A percentile compares a stretch with the other conserved stretches of the same genome.
Conservation (phyloP, 1,284 basidiomycete genomes). For the Malassezia nana region DNA sequence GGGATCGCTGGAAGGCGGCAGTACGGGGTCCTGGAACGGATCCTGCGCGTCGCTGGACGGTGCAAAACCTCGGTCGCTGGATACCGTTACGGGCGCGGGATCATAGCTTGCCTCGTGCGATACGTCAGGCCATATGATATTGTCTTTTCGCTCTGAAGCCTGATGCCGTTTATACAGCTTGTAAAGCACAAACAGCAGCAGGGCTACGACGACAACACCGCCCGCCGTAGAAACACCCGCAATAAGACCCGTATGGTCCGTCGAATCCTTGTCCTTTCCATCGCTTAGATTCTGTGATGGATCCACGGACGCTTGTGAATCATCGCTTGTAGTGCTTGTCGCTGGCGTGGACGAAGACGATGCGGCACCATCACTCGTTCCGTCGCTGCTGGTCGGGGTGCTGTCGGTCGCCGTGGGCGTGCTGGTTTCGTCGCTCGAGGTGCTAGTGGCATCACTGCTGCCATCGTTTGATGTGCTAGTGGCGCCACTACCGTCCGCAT, state of each 20-base stretch:
- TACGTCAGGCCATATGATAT: slow-evolving; percentile 45
- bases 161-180: slow-evolving; percentile 35
- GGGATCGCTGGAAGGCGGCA: background rate
- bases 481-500: too few relatives aligned
- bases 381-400: too few relatives aligned
- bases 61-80: slow-evolving; percentile 24
- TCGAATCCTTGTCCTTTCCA: background rate
- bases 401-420: too few relatives aligned
- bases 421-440: too few relatives aligned
- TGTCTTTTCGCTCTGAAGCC: slow-evolving; percentile 27
- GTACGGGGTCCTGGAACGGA: slow-evolving; percentile 2
- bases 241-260: slow-evolving; percentile 34
- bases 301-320: background rate
- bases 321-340: background rate
- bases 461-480: background rate
- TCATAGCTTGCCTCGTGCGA: slow-evolving; percentile 33
- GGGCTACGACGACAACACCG: slow-evolving; percentile 33
- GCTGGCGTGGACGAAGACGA: background rate
- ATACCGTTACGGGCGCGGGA: slow-evolving; percentile 32
- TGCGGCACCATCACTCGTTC: background rate
- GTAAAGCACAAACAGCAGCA: slow-evolving; percentile 34
- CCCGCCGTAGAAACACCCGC: slow-evolving; percentile 40
- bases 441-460: too few relatives aligned
- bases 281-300: slow-evolving; percentile 1
- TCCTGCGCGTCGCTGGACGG: slow-evolving; percentile 22